Evolutionary conservation across 306 rosid genomes (phyloP).

Genomic region (Dalbergia cultrata): DNA sequence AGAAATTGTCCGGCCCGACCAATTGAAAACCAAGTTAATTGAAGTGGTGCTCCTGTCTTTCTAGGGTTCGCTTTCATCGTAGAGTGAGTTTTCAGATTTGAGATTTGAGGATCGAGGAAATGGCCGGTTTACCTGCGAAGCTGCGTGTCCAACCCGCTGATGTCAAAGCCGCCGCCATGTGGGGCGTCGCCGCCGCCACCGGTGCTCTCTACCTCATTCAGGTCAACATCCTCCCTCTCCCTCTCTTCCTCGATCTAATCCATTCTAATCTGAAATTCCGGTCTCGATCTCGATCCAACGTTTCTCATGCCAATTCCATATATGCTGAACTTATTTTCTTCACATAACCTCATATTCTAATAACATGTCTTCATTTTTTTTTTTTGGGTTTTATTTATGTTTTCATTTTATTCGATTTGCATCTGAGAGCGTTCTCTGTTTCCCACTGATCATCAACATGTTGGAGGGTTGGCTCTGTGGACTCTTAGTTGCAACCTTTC

Average conservation of each 20-base stretch:
- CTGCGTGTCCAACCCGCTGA: conserved; percentile 64
- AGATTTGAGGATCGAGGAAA: conserved; percentile 40
- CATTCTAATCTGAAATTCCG: background rate
- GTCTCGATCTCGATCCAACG: background rate
- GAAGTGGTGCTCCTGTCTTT: background rate
- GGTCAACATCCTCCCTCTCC: conserved; percentile 47
- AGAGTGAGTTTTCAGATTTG: background rate
- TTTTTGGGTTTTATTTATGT: background rate
- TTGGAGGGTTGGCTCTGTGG: conserved; percentile 19
- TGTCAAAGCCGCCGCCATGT: conserved; percentile 78
- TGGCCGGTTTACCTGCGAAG: conserved; percentile 65
- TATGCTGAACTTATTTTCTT: conserved; percentile 9
- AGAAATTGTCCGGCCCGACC: background rate
- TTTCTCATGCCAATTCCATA: background rate
- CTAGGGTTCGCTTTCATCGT: conserved; percentile 50
- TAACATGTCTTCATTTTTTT: no score
- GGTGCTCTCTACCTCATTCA: conserved; percentile 72
- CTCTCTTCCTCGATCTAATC: no score
- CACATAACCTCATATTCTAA: background rate
- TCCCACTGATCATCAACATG: conserved; percentile 1
- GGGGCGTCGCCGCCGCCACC: conserved; percentile 86
- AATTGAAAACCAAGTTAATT: conserved; percentile 35
- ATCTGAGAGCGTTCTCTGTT: conserved; percentile 11
- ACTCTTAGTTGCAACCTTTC: conserved; percentile 6
- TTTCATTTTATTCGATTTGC: background rate